Evolutionary conservation across 2,329 filamentous ascomycete species (phyloP), one percentile per base, ranked within the genome.

Genomic region (Beauveria asiatica): DNA sequence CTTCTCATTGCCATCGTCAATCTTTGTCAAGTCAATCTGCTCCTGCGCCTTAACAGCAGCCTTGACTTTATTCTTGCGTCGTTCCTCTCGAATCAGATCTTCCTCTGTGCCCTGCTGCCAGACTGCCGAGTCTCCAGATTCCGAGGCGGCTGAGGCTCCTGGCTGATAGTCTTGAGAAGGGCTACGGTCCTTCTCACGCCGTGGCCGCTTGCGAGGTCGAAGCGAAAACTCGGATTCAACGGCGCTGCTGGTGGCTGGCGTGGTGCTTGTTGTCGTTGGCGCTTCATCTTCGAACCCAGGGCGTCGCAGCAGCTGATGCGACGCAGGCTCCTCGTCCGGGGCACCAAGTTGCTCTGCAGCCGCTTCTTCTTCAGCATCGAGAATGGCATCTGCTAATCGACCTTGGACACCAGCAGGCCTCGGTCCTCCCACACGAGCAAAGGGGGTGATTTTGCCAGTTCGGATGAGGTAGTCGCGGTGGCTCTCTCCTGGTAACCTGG

Each of bases 361-460:
- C 42, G 82, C 78, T 53, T 89, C 89, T 61, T 91, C 87, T 69
- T 96, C 92, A 0, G 89, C 91, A 70, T 95, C 90, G 16, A 92
- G 76, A 61, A 96, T 82, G 2, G 87, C 88, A 68, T 92, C 86
- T 11, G 88, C 87, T 17, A 96, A 77, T 62, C 86, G 87, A 2
- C 87, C 87, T 49, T 86, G 80, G 3, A 85, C 79, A 3, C 82
- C 84, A 30, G 83, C 78, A 3, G 79, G 79, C 1, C 85, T 76
- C n/a, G 83, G 80, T 16, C 83, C 80, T 27, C 85, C 85, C 66
- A 96, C 83, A 64, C 87, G 89, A 8, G 92, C 89, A 69, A 99
- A 99, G 0, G 94, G 94, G 0, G 94, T 99, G 66, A 99, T 97
- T 75, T 97, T 97, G 63, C 94, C 94, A 0, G 93, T 99, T 30